A percentile compares a stretch with the other conserved stretches of the same genome.
Conservation (phyloP, 2,329 filamentous ascomycete species). For the Chalaropsis thielavioides region DNA sequence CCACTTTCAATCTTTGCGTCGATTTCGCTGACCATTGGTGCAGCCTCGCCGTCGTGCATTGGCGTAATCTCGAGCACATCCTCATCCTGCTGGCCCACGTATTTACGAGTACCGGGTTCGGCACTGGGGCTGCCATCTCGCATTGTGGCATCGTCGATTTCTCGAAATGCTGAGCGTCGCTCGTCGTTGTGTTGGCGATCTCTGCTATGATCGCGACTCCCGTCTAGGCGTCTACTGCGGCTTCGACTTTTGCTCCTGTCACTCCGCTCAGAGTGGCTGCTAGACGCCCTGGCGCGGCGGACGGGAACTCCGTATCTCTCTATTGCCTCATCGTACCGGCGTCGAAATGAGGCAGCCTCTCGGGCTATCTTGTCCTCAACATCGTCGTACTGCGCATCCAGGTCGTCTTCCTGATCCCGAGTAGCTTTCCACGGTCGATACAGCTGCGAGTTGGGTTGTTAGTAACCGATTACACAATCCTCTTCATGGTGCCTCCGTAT, state of each 20-base stretch:
- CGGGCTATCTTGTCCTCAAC: conserved; percentile 47
- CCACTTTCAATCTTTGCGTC: background rate
- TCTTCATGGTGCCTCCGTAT: background rate
- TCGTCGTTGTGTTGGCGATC: background rate
- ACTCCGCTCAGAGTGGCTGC: background rate
- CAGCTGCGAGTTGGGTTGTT: conserved; percentile 38
- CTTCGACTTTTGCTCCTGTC: conserved; percentile 17
- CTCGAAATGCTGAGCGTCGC: background rate
- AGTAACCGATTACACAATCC: background rate
- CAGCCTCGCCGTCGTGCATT: background rate
- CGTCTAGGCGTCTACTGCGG: background rate
- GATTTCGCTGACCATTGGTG: background rate
- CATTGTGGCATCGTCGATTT: background rate
- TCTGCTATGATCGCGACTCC: background rate
- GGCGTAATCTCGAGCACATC: background rate
- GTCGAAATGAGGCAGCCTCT: conserved; percentile 50
- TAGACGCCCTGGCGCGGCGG: background rate
- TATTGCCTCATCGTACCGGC: conserved; percentile 29
- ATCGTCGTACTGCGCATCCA: conserved; percentile 55
- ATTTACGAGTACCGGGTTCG: background rate
- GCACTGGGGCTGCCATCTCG: background rate
- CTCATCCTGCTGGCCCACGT: background rate
- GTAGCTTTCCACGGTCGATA: conserved; percentile 73
- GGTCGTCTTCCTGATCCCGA: conserved; percentile 50
- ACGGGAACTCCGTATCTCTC: conserved; percentile 21